Conservation (phyloP, 768 basidiomycete genomes). For the Hysterangium stoloniferum region DNA sequence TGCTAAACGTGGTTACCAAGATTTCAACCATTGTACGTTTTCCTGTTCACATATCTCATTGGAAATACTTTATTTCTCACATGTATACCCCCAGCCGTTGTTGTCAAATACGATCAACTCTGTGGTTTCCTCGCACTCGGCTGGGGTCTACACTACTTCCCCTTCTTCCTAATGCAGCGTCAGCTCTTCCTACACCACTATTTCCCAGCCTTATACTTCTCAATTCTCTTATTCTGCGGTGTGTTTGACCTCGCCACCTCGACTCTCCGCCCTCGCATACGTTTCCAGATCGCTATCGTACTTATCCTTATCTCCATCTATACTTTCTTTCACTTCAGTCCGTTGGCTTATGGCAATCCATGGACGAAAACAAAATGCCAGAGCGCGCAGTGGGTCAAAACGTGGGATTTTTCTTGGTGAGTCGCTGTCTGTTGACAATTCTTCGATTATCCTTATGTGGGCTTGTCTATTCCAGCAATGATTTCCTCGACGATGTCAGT, state of each 20-base stretch:
- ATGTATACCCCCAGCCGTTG: conserved; percentile 49
- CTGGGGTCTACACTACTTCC: conserved; percentile 90
- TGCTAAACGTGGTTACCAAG: conserved; percentile 82
- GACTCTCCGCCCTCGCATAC: conserved; percentile 60
- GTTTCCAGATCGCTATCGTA: conserved; percentile 75
- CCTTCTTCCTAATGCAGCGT: conserved; percentile 95
- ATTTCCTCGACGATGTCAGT: conserved; percentile 63
- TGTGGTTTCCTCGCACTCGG: conserved; percentile 90
- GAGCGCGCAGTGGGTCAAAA: conserved; percentile 77
- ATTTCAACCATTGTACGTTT: conserved; percentile 82
- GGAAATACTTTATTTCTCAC: conserved; percentile 2
- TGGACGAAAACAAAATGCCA: conserved; percentile 84
- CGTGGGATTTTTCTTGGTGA: conserved; percentile 94
- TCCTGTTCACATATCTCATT: not conserved
- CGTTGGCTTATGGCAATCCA: conserved; percentile 71
- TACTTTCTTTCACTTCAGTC: conserved; percentile 73
- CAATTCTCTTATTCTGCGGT: conserved; percentile 67
- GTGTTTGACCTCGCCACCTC: conserved; percentile 86
- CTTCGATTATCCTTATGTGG: not conserved
- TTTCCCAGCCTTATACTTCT: conserved; percentile 92
- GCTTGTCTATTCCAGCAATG: conserved; percentile 35
- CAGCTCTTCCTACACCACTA: conserved; percentile 99
- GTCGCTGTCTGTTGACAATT: conserved; percentile 15
- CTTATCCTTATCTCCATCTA: conserved; percentile 66
- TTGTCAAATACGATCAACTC: conserved; percentile 85